These are phyloP conservation scores for Pulchroboletus neoregius DNA, from an alignment of 1,284 basidiomycete genomes.

Conservation along the genomic window DNA sequence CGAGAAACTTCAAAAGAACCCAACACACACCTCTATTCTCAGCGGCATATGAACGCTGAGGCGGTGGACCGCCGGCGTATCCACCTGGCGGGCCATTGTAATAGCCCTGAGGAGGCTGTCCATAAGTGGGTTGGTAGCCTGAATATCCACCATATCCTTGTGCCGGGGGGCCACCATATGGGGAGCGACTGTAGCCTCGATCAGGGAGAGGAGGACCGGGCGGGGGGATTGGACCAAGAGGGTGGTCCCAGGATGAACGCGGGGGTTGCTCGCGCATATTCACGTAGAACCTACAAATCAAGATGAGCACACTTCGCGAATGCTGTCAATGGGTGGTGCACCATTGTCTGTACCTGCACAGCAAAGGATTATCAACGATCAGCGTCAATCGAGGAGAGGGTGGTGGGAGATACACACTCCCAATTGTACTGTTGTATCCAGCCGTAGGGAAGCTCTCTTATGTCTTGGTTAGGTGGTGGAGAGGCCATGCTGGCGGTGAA, in stretches of 20 bases:
- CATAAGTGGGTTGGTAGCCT: slow-evolving; percentile 10
- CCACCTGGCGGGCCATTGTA: slow-evolving; percentile 19
- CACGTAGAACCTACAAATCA: slow-evolving; percentile 60
- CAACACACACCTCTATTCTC: slow-evolving; percentile 21
- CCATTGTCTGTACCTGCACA: slow-evolving; percentile 63
- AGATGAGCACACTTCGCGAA: neutral
- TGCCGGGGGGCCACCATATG: slow-evolving; percentile 28
- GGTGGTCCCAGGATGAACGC: slow-evolving; percentile 63
- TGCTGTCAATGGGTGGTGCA: slow-evolving; percentile 32
- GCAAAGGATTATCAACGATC: slow-evolving; percentile 24
- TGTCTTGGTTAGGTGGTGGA: slow-evolving; percentile 57
- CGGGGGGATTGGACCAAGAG: slow-evolving; percentile 50
- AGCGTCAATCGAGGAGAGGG: slow-evolving; percentile 15
- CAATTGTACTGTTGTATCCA: slow-evolving; percentile 67
- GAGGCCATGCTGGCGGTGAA: slow-evolving; percentile 37
- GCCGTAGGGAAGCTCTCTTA: slow-evolving; percentile 59
- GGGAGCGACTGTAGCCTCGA: slow-evolving; percentile 29
- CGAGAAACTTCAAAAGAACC: neutral
- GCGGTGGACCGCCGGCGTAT: slow-evolving; percentile 6
- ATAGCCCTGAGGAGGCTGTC: slow-evolving; percentile 21
- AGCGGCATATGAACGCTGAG: neutral
- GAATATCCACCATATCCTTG: slow-evolving; percentile 25
- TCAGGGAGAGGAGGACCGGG: slow-evolving; percentile 28
- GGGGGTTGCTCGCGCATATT: slow-evolving; percentile 59
- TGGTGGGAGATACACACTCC: slow-evolving; percentile 45